A percentile compares a stretch with the other conserved stretches of the same genome.
phyloP scores from a whole-genome alignment of 257 asterid species.

The Nicotiana knightiana region DNA sequence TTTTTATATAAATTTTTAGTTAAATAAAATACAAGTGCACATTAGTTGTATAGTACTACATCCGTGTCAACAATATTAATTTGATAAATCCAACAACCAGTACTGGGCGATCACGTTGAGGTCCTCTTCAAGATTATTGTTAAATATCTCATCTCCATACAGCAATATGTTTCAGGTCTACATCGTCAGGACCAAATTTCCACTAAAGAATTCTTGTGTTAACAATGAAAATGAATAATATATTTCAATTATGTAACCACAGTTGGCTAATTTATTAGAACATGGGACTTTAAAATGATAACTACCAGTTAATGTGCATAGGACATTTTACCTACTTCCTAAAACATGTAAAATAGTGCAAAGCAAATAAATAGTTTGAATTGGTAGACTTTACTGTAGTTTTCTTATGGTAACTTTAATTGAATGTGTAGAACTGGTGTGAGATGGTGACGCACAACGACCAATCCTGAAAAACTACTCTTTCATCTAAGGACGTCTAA shows the following conservation, averaged over 20 bases:
- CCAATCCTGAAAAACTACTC: too few species aligned
- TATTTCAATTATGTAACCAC: not conserved
- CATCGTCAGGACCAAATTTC: not conserved
- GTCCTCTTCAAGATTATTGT: not conserved
- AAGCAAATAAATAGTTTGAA: not conserved
- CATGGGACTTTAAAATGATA: not conserved
- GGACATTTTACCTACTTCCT: not conserved
- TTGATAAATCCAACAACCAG: not conserved
- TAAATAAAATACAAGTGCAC: too few species aligned
- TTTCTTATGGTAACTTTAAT: too few species aligned
- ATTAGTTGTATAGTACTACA: not conserved
- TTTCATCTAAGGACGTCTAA: too few species aligned
- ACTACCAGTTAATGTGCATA: not conserved
- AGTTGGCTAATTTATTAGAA: not conserved
- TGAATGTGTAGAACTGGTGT: too few species aligned
- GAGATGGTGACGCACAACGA: too few species aligned
- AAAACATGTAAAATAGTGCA: not conserved
- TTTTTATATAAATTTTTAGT: too few species aligned
- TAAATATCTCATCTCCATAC: not conserved
- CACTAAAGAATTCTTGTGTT: not conserved
- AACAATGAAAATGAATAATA: not conserved
- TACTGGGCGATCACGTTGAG: not conserved
- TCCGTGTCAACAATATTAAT: not conserved
- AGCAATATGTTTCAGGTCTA: not conserved
- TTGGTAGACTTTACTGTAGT: too few species aligned